Evolutionary conservation across 257 asterid genomes (phyloP), one percentile per base, ranked within the genome.

Genomic region (Solanum sparsipilum): DNA sequence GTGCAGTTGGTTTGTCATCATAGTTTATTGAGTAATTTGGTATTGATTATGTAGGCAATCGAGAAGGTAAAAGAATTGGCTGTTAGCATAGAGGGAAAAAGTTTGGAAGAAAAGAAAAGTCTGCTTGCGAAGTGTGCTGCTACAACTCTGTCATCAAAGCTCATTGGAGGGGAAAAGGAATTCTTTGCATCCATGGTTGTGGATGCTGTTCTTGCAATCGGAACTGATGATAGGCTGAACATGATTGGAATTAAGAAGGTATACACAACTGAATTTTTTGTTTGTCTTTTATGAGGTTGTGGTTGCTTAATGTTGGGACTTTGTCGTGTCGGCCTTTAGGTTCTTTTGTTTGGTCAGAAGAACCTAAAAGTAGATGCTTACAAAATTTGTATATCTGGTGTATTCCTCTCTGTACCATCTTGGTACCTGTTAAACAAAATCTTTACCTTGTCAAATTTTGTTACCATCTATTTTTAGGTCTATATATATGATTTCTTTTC

Each of bases 161-260:
- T 97, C 82, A 96, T 97, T 91, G 99, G 99, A 81, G 99, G 99
- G 56, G 99, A 97, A 88, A 97, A 97, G 93, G 99, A 96, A 85
- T 97, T 97, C 87, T 97, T 97, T 91, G 98, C 98, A 32, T 90
- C 94, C 83, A 97, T 97, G 99, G 99, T 96, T 83, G 99, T 97
- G 58, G 98, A 97, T 92, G 93, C 99, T 20, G 99, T 97, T 91
- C 89, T 97, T 91, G 93, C 98, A 79, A 97, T 97, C 58, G 98
- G 99, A 88, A 67, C 83, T 73, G 99, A 97, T 3, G 99, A 97
- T 90, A 94, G 99, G 92, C 87, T 97, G 85, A 97, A 93, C 90
- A 96, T 97, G 99, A 96, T 97, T 84, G 99, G 99, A 86, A 95
- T 97, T 36, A 97, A 97, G 93, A 97, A 97, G 99, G 99, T 88